phyloP scores from a whole-genome alignment of 2,329 filamentous ascomycete genomes.

The Aureobasidium musti region DNA sequence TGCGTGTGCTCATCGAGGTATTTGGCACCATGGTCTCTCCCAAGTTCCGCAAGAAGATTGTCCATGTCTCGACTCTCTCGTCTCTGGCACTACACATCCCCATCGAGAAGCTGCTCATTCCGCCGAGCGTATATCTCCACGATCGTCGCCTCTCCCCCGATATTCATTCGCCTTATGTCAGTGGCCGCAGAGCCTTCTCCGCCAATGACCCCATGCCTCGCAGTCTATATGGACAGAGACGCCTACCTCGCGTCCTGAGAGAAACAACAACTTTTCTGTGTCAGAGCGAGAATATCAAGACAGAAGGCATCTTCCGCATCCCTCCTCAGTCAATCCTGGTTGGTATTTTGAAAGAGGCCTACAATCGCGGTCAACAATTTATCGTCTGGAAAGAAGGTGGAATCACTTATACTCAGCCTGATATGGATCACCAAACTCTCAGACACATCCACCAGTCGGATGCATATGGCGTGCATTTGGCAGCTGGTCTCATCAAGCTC shows the following conservation, averaged over 20 bases:
- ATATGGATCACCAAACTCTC: slow-evolving; percentile 43
- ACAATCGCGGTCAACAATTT: slow-evolving; percentile 57
- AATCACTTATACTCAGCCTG: slow-evolving; percentile 41
- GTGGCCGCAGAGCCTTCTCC: slow-evolving; percentile 51
- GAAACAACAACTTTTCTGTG: slow-evolving; percentile 57
- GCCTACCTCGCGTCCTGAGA: slow-evolving; percentile 55
- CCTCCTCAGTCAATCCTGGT: slow-evolving; percentile 54
- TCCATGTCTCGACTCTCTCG: slow-evolving; percentile 56
- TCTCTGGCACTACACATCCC: slow-evolving; percentile 54
- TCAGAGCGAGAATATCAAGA: slow-evolving; percentile 50
- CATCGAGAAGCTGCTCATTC: slow-evolving; percentile 57
- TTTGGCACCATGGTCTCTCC: slow-evolving; percentile 60
- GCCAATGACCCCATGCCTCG: slow-evolving; percentile 53
- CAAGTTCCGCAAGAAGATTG: slow-evolving; percentile 60
- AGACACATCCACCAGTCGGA: slow-evolving; percentile 52
- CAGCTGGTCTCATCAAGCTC: slow-evolving; percentile 56
- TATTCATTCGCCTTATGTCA: slow-evolving; percentile 52
- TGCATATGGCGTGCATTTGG: slow-evolving; percentile 56
- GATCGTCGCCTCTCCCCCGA: slow-evolving; percentile 54
- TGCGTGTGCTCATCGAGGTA: slow-evolving; percentile 57
- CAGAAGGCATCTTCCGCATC: slow-evolving; percentile 57
- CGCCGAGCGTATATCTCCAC: slow-evolving; percentile 56
- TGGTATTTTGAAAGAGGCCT: slow-evolving; percentile 56
- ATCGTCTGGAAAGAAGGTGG: slow-evolving; percentile 55
- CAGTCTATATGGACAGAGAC: slow-evolving; percentile 48